Conservation (phyloP, 805 yeast genomes). For the Yamadazyma tumulicola region DNA sequence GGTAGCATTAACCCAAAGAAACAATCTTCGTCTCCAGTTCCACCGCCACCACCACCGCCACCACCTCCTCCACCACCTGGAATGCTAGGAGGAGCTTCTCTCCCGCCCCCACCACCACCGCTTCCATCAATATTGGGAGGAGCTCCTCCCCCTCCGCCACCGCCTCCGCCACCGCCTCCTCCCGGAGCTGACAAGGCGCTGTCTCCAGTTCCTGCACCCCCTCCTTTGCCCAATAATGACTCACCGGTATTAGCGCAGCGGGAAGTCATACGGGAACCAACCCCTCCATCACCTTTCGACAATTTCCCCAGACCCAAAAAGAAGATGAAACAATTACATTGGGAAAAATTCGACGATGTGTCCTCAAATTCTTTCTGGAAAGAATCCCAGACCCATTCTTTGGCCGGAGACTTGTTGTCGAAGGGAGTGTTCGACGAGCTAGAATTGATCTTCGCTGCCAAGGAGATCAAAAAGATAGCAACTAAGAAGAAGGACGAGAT, state of each 20-base stretch:
- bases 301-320: slow-evolving; percentile 54
- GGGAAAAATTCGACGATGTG: slow-evolving; percentile 64
- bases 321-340: slow-evolving; percentile 73
- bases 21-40: slow-evolving; percentile 17
- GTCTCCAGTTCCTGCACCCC: slow-evolving; percentile 27
- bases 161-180: slow-evolving; percentile 21
- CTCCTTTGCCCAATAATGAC: slow-evolving; percentile 22
- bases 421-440: slow-evolving; percentile 66
- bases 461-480: slow-evolving; percentile 45
- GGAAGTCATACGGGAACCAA: slow-evolving; percentile 2
- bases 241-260: slow-evolving; percentile 13
- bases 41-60: slow-evolving; percentile 20
- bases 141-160: slow-evolving; percentile 14
- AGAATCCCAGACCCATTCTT: slow-evolving; percentile 35
- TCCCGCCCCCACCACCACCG: slow-evolving; percentile 20
- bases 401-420: slow-evolving; percentile 48
- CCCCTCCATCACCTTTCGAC: slow-evolving; percentile 29
- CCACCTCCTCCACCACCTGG: slow-evolving; percentile 22
- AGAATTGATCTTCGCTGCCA: slow-evolving; percentile 57
- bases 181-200: slow-evolving; percentile 16
- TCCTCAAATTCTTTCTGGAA: slow-evolving; percentile 66
- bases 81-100: slow-evolving; percentile 8
- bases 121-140: slow-evolving; percentile 14
- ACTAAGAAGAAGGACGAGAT: slow-evolving; percentile 40
- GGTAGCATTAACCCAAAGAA: slow-evolving; percentile 1